Conservation (phyloP, 805 yeast genomes). For the Torulaspora indica region DNA sequence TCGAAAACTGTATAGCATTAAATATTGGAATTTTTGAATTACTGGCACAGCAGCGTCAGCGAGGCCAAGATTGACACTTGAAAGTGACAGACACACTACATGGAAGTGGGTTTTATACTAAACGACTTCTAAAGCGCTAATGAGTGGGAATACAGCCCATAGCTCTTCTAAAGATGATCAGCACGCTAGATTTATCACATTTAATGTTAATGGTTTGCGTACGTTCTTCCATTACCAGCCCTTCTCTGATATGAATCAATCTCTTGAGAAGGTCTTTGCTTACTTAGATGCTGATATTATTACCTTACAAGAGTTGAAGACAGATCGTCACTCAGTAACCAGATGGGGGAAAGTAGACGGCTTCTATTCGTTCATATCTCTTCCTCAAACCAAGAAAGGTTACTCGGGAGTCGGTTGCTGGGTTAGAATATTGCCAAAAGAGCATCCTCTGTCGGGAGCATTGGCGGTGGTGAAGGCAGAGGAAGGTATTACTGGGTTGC, state of each 20-base stretch:
- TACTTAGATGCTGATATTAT: slow-evolving; percentile 65
- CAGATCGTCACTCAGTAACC: slow-evolving; percentile 44
- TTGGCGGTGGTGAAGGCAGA: slow-evolving; percentile 69
- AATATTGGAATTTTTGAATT: not conserved
- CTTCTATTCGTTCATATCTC: slow-evolving; percentile 60
- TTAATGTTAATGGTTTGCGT: slow-evolving; percentile 80
- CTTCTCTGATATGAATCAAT: slow-evolving; percentile 52
- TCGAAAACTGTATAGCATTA: slow-evolving; percentile 15
- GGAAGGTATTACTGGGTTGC: slow-evolving; percentile 81
- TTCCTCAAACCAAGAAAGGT: slow-evolving; percentile 69
- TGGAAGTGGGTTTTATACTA: too few relatives aligned
- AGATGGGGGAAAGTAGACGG: slow-evolving; percentile 49
- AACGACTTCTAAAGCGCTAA: not conserved
- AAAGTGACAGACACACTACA: too few relatives aligned
- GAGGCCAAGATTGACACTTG: not conserved
- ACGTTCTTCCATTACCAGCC: slow-evolving; percentile 81
- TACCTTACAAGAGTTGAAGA: slow-evolving; percentile 83
- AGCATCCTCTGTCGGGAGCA: slow-evolving; percentile 40
- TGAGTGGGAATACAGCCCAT: slow-evolving; percentile 8
- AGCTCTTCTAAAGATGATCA: slow-evolving; percentile 1
- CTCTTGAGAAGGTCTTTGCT: slow-evolving; percentile 42
- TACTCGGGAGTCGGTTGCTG: slow-evolving; percentile 91
- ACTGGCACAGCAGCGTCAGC: not conserved
- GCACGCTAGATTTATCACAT: slow-evolving; percentile 52
- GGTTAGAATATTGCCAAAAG: slow-evolving; percentile 47